A percentile compares a stretch with the other conserved stretches of the same genome.
Conservation (phyloP, 139 green algal genomes). For the Chlorella vulgaris region DNA sequence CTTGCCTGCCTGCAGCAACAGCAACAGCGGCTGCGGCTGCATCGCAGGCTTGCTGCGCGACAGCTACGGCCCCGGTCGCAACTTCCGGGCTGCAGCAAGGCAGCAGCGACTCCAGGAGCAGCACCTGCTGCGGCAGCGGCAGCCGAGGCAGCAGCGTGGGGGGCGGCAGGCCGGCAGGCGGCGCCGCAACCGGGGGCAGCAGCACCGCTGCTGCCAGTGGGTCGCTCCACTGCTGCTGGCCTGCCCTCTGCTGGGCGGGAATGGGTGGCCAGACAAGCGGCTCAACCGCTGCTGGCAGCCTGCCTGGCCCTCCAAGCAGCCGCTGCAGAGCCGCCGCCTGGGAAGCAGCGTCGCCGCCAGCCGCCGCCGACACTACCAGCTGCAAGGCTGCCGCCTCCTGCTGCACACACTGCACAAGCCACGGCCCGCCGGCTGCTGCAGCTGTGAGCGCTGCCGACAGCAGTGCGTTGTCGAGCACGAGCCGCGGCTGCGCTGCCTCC, state of each 20-base stretch:
- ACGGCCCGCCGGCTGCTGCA: neutral
- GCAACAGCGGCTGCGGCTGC: too few species aligned
- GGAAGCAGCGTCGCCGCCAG: neutral
- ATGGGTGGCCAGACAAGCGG: conserved; percentile 8
- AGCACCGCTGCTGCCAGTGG: conserved; percentile 1
- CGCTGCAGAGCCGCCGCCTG: neutral
- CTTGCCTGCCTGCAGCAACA: too few species aligned
- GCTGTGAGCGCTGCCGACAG: neutral
- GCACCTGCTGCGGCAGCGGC: neutral
- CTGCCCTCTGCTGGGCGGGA: neutral
- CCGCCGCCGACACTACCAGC: neutral
- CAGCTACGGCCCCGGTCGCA: neutral
- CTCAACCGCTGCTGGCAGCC: neutral
- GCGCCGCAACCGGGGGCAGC: neutral
- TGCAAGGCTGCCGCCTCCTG: neutral
- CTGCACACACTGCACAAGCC: neutral
- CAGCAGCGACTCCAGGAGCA: neutral
- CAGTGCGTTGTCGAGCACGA: neutral
- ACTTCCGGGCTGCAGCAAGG: neutral
- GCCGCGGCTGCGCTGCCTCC: too few species aligned
- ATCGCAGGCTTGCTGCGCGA: neutral
- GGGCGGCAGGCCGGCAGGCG: neutral
- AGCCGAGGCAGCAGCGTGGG: neutral
- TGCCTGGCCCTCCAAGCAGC: neutral
- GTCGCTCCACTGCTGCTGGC: neutral